Conservation (phyloP, 345 rosid species). For the Salix arbutifolia region DNA sequence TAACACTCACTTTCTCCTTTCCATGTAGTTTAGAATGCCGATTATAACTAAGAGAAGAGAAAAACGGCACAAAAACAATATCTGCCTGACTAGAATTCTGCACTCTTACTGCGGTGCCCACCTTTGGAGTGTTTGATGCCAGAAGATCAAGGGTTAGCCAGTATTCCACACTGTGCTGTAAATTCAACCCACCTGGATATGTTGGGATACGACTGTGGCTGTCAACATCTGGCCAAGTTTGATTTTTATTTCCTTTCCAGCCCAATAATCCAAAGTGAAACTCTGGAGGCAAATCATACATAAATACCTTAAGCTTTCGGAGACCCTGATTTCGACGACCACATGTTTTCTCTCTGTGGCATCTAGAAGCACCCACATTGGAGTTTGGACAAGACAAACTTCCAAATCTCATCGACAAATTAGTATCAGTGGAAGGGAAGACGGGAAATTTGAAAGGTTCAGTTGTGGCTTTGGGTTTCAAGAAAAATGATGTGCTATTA, state of each 20-base stretch:
- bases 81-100: constrained; percentile 61
- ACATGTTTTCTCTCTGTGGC: constrained; percentile 23
- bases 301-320: constrained; percentile 61
- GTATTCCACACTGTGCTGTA: constrained; percentile 91
- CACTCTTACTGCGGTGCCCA: constrained; percentile 53
- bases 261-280: constrained; percentile 88
- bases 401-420: constrained; percentile 13
- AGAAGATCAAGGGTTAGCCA: constrained; percentile 91
- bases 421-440: constrained; percentile 24
- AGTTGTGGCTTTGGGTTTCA: constrained; percentile 28
- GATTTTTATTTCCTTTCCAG: constrained; percentile 57
- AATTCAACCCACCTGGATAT: constrained; percentile 74
- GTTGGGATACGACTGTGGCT: constrained; percentile 39
- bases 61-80: constrained; percentile 75
- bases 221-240: constrained; percentile 63
- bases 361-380: constrained; percentile 12
- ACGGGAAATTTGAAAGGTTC: constrained; percentile 32
- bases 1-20: constrained; percentile 44
- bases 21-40: constrained; percentile 60
- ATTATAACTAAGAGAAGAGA: constrained; percentile 73
- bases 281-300: constrained; percentile 78
- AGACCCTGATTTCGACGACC: constrained; percentile 20
- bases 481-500: constrained; percentile 41
- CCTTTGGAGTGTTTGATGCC: constrained; percentile 45
- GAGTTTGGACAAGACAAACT: constrained; percentile 11